A percentile compares a stretch with the other conserved stretches of the same genome.
These are phyloP conservation scores for Sutorius eximius DNA, from an alignment of 1,284 basidiomycete species.

Conservation along the genomic window DNA sequence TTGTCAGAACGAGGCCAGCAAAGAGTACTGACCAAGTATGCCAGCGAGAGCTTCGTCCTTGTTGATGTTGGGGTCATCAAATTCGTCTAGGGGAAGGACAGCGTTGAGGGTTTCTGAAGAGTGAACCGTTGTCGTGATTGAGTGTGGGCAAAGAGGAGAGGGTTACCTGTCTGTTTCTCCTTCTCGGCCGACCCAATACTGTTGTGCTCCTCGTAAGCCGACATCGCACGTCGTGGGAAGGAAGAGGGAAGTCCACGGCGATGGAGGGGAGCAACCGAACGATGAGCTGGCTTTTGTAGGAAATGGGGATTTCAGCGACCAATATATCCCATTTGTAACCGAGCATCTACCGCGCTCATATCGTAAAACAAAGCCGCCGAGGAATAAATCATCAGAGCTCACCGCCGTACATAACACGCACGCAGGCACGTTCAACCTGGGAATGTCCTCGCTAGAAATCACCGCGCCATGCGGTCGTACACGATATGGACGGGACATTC, in stretches of 20 bases:
- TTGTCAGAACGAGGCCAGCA: background rate
- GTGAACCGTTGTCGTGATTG: background rate
- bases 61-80: constrained; percentile 68
- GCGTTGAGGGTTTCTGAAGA: background rate
- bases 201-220: constrained; percentile 28
- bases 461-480: background rate
- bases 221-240: constrained; percentile 34
- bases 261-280: background rate
- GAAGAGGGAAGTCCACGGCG: background rate
- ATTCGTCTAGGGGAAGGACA: constrained; percentile 27
- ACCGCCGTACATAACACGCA: background rate
- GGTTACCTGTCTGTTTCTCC: constrained; percentile 22
- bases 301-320: background rate
- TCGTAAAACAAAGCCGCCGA: constrained; percentile 2
- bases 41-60: constrained; percentile 46
- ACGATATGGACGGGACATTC: background rate
- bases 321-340: background rate
- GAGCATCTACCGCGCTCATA: background rate
- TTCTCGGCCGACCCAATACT: constrained; percentile 34
- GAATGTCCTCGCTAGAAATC: background rate
- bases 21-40: constrained; percentile 32
- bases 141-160: too few species aligned
- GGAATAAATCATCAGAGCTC: background rate
- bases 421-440: background rate
- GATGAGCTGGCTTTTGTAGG: constrained; percentile 13